Base-by-base conservation (phyloP, 768 basidiomycete species). In the Gautieria morchelliformis region DNA sequence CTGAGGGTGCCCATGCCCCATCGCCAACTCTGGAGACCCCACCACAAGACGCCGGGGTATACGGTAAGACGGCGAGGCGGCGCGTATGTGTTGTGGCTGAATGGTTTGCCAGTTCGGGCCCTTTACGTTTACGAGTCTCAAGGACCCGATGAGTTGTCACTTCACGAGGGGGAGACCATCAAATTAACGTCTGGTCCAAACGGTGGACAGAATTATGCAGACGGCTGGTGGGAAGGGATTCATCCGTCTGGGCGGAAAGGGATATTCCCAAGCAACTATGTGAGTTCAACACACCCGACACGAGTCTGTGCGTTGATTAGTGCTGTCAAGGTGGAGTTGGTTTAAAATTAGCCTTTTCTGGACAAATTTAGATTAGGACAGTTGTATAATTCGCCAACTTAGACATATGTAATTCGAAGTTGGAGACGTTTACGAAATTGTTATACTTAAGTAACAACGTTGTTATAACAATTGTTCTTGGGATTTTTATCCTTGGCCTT, bases 201-300 rank as follows among this genome's bases (percentile, higher is more conserved):
- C 19, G 84, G 81, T 20, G 86, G 87, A 17, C 76, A 79, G 66
- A 73, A 81, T 63, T 86, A 84, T 65, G 85, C 78, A 30, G 82
- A 87, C 55, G 89, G 87, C 30, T 92, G 89, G 89, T 91, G 85
- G 84, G 88, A 91, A 82, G 89, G 89, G 83, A 64, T 81, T 60
- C 78, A 83, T 62, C 68, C 72, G 52, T 67, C 70, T 56, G 84
- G 87, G 54, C 73, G 68, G 67, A 88, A 81, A 68, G 89, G 89
- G 5, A 89, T 91, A 64, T 92, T 92, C 72, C 89, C 89, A 27
- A 89, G 85, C 70, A 90, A 89, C 71, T 91, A 91, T 76, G 89
- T 91, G 22, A 30, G 19, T 33, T 30, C 48, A 49, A 27, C 32
- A n/a, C 7, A 30, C 22, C 24, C 19, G 32, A 10, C 9, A 2